Evolutionary conservation across 345 rosid genomes (phyloP).

Genomic region (Triadica sebifera): DNA sequence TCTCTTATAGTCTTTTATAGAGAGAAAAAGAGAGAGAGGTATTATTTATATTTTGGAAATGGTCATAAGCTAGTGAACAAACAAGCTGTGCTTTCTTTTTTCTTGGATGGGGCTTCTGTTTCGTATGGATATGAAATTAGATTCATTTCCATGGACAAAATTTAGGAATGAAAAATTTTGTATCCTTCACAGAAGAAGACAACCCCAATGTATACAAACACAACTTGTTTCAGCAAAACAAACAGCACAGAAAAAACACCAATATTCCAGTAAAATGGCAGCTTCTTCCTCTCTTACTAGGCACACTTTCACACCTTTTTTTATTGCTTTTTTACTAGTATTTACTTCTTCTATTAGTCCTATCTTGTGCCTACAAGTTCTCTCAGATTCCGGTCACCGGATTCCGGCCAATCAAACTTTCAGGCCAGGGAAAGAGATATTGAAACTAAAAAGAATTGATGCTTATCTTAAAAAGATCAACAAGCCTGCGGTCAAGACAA

Average conservation of each 20-base stretch:
- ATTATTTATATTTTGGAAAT: slow-evolving; percentile 32
- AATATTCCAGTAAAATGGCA: slow-evolving; percentile 57
- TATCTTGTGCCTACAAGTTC: slow-evolving; percentile 34
- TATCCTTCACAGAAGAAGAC: slow-evolving; percentile 44
- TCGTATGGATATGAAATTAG: slow-evolving; percentile 43
- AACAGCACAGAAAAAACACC: slow-evolving; percentile 31
- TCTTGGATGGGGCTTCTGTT: slow-evolving; percentile 27
- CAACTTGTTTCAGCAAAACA: slow-evolving; percentile 24
- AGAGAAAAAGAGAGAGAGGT: slow-evolving; percentile 1
- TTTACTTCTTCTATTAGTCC: slow-evolving; percentile 34
- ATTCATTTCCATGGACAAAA: slow-evolving; percentile 41
- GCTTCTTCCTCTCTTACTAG: slow-evolving; percentile 21
- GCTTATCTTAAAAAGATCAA: slow-evolving; percentile 35
- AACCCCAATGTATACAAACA: slow-evolving; percentile 51
- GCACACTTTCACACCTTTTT: slow-evolving; percentile 13
- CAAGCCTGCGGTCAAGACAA: slow-evolving; percentile 35
- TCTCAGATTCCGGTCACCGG: slow-evolving; percentile 44
- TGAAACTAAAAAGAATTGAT: slow-evolving; percentile 21
- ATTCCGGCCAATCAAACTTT: slow-evolving; percentile 25
- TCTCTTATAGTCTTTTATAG: neutral
- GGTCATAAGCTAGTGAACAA: slow-evolving; percentile 33
- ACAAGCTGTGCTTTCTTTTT: slow-evolving; percentile 4
- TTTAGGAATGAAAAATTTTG: slow-evolving; percentile 23
- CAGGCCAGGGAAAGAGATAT: slow-evolving; percentile 16
- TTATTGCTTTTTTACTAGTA: slow-evolving; percentile 47